Evolutionary conservation across 2,329 filamentous ascomycete genomes (phyloP).

Genomic region (Penicillium concentricum): DNA sequence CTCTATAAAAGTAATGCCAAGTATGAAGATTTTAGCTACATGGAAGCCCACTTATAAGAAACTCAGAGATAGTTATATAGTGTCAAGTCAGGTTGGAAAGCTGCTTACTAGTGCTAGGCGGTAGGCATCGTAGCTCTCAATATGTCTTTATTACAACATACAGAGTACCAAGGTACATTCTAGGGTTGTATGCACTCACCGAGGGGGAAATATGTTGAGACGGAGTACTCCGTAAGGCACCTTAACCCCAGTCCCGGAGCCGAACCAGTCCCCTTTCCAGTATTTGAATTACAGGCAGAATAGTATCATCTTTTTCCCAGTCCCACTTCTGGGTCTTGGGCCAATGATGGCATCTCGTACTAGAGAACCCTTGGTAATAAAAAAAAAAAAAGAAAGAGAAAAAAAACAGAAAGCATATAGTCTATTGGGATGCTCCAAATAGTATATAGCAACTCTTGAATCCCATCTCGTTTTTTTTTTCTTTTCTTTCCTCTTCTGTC

Average conservation of each 20-base stretch:
- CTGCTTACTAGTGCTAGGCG: too few relatives aligned
- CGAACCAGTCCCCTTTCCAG: background rate
- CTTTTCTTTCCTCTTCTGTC: slow-evolving; percentile 3
- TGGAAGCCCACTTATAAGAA: too few relatives aligned
- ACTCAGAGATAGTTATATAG: too few relatives aligned
- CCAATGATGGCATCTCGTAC: background rate
- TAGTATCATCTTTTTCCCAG: background rate
- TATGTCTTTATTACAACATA: too few relatives aligned
- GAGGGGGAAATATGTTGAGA: background rate
- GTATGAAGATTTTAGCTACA: too few relatives aligned
- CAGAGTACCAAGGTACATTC: background rate
- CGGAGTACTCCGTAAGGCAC: background rate
- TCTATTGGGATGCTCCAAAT: background rate
- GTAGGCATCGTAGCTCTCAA: too few relatives aligned
- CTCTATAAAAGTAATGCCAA: too few relatives aligned
- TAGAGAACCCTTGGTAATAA: background rate
- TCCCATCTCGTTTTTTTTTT: slow-evolving; percentile 5
- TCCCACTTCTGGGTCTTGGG: background rate
- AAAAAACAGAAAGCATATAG: background rate
- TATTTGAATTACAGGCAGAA: background rate
- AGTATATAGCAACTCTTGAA: slow-evolving; percentile 17
- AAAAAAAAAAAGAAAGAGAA: slow-evolving; percentile 2
- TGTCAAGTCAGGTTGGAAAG: too few relatives aligned
- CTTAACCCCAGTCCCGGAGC: background rate
- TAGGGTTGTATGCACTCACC: background rate